Percentiles rank a stretch among this genome's conserved stretches.
Conservation (phyloP, 1,284 basidiomycete species). For the Apiotrichum sp. region DNA sequence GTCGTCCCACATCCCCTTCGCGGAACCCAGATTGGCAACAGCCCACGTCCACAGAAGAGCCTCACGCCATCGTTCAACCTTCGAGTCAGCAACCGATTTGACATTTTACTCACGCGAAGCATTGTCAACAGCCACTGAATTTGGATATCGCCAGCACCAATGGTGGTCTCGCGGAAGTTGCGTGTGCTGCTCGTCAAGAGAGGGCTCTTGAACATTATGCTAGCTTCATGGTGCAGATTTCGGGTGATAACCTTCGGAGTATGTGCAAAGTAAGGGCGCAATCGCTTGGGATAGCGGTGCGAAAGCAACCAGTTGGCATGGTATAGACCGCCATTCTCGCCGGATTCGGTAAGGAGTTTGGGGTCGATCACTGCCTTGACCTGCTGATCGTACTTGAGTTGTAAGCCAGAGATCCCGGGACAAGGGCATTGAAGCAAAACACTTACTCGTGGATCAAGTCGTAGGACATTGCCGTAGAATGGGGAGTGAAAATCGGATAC, state of each 20-base stretch:
- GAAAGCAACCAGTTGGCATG: conserved; percentile 43
- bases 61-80: conserved; percentile 45
- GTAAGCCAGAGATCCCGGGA: too few species aligned
- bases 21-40: conserved; percentile 35
- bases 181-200: conserved; percentile 28
- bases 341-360: conserved; percentile 30
- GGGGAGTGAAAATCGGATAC: conserved; percentile 41
- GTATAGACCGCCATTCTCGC: conserved; percentile 38
- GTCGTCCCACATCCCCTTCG: conserved; percentile 25
- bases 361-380: conserved; percentile 32
- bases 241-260: conserved; percentile 42
- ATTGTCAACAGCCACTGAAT: conserved; percentile 41
- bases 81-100: neutral
- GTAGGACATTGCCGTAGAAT: conserved; percentile 39
- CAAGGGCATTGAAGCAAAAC: too few species aligned
- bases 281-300: conserved; percentile 36
- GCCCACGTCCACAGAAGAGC: conserved; percentile 43
- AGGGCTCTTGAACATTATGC: conserved; percentile 40
- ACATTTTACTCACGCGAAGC: conserved; percentile 19
- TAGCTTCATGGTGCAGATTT: conserved; percentile 41
- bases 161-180: conserved; percentile 34
- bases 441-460: conserved; percentile 36
- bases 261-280: conserved; percentile 42
- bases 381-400: conserved; percentile 22
- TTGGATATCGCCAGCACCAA: conserved; percentile 37